Conservation (phyloP, 306 rosid species). For the cucumber (Cucumis sativus) region Cucumber_9930_V3 NC_026655.2:29152501-29153000, state of each 20-base stretch:
- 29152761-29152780: constrained; percentile 38
- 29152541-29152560: not conserved
- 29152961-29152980: constrained; percentile 72
- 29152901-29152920: not conserved
- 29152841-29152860: constrained; percentile 36
- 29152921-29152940: constrained; percentile 11
- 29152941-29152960: constrained; percentile 61
- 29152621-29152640: not conserved
- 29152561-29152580: not conserved
- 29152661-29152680: not conserved
- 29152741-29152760: not conserved
- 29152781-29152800: constrained; percentile 59
- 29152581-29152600: not conserved
- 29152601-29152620: not conserved
- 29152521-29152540: not conserved
- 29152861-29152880: not conserved
- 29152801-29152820: constrained; percentile 18
- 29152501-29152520: not conserved
- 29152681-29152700: not conserved
- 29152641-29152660: not conserved
- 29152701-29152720: not conserved
- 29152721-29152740: not conserved
- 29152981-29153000: constrained; percentile 44
- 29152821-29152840: constrained; percentile 44
- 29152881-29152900: not conserved